Conservation (phyloP, 116 monocot species). For the Phalaenopsis hybrid region DNA sequence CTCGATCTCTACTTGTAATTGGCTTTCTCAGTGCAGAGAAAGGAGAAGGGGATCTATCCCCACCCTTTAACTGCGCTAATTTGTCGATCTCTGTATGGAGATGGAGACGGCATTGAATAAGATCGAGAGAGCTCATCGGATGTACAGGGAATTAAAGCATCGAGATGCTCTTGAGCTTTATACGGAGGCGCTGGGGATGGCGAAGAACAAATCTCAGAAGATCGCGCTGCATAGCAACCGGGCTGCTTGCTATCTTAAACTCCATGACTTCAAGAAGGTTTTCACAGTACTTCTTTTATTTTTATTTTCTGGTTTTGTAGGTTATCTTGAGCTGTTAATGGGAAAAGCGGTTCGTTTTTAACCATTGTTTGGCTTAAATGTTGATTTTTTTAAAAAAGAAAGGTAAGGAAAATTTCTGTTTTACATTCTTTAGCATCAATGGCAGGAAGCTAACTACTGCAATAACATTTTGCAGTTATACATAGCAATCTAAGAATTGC, state of each 20-base stretch:
- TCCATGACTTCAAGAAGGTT: slow-evolving; percentile 84
- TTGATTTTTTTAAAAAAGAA: not conserved
- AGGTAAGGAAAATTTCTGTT: not conserved
- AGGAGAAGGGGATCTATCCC: not conserved
- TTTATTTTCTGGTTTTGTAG: not conserved
- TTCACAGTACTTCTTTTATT: not conserved
- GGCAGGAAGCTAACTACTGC: not conserved
- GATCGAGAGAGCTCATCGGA: slow-evolving; percentile 86
- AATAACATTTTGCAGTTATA: not conserved
- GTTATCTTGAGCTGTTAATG: not conserved
- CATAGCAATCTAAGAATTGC: no score
- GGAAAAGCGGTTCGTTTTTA: not conserved
- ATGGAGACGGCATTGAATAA: slow-evolving; percentile 21
- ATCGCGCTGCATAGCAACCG: slow-evolving; percentile 95
- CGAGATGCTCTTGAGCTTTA: slow-evolving; percentile 72
- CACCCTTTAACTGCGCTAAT: not conserved
- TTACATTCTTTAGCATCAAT: not conserved
- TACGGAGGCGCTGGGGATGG: slow-evolving; percentile 77
- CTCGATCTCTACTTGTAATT: not conserved
- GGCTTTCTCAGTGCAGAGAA: not conserved
- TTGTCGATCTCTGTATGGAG: not conserved
- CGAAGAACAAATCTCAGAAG: slow-evolving; percentile 77
- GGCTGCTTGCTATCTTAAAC: slow-evolving; percentile 91
- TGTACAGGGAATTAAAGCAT: slow-evolving; percentile 75
- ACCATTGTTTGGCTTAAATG: not conserved